A percentile compares a stretch with the other conserved stretches of the same genome.
These are phyloP conservation scores for Oehlia diaphana DNA, from an alignment of 192 early-diverging fungal genomes.

Conservation along the genomic window DNA sequence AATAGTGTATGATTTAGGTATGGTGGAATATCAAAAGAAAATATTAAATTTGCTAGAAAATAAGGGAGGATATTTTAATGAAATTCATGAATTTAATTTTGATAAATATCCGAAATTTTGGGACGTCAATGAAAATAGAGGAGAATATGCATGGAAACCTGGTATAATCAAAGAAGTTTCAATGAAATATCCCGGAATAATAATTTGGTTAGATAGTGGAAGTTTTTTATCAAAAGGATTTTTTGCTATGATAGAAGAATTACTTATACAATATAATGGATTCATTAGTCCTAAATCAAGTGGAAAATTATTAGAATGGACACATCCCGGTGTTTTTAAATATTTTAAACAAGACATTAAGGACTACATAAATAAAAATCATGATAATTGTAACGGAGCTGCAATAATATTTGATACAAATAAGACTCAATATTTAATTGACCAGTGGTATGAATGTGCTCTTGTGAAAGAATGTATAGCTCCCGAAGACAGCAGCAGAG, in stretches of 20 bases:
- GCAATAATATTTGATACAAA: slow-evolving; percentile 47
- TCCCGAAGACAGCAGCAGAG: slow-evolving; percentile 44
- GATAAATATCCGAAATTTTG: slow-evolving; percentile 47
- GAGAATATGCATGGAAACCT: slow-evolving; percentile 58
- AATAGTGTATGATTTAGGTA: slow-evolving; percentile 52
- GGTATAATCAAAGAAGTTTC: slow-evolving; percentile 46
- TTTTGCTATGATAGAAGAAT: slow-evolving; percentile 35
- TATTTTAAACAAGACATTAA: slow-evolving; percentile 37
- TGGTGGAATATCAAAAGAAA: slow-evolving; percentile 39
- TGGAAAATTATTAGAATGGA: slow-evolving; percentile 38
- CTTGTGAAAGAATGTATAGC: slow-evolving; percentile 52
- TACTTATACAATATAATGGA: slow-evolving; percentile 38
- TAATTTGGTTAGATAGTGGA: slow-evolving; percentile 55
- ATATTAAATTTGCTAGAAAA: slow-evolving; percentile 38
- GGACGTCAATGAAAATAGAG: slow-evolving; percentile 39
- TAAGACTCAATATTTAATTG: slow-evolving; percentile 39
- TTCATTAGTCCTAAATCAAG: slow-evolving; percentile 48
- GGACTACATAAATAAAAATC: slow-evolving; percentile 20
- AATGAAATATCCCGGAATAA: slow-evolving; percentile 31
- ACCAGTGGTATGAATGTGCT: slow-evolving; percentile 47
- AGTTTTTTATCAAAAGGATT: slow-evolving; percentile 29
- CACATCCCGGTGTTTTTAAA: slow-evolving; percentile 44
- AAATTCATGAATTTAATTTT: slow-evolving; percentile 41
- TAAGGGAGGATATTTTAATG: slow-evolving; percentile 40
- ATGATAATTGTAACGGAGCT: slow-evolving; percentile 50